Evolutionary conservation across 2,329 filamentous ascomycete genomes (phyloP).

Genomic region (Akanthomyces dipterigenus): DNA sequence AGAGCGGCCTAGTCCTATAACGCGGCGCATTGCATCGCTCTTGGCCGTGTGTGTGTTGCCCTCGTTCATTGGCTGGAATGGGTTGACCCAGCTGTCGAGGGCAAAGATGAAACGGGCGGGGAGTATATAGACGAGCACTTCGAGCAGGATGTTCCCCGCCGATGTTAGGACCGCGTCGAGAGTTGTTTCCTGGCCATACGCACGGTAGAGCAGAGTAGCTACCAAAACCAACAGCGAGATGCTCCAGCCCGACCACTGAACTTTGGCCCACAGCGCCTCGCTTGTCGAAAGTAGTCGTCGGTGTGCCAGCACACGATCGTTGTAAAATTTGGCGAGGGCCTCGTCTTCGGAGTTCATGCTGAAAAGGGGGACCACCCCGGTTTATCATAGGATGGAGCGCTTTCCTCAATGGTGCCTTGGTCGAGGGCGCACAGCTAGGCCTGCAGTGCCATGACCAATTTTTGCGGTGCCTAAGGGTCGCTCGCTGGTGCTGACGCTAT

Average conservation of each 20-base stretch:
- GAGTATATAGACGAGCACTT: slow-evolving; percentile 48
- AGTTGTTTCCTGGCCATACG: slow-evolving; percentile 27
- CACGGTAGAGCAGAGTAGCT: slow-evolving; percentile 27
- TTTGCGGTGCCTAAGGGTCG: background rate
- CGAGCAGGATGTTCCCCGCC: slow-evolving; percentile 48
- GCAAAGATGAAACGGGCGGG: slow-evolving; percentile 52
- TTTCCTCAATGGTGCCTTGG: background rate
- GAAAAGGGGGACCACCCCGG: slow-evolving; percentile 15
- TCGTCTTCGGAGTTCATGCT: slow-evolving; percentile 29
- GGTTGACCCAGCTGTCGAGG: slow-evolving; percentile 48
- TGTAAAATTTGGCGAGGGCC: slow-evolving; percentile 28
- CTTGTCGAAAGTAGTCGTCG: slow-evolving; percentile 23
- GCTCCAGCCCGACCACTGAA: slow-evolving; percentile 29
- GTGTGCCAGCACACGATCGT: slow-evolving; percentile 28
- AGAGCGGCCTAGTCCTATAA: slow-evolving; percentile 52
- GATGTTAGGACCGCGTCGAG: slow-evolving; percentile 22
- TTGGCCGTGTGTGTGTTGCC: slow-evolving; percentile 49
- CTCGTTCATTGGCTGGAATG: slow-evolving; percentile 32
- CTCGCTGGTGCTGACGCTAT: background rate
- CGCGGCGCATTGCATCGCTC: slow-evolving; percentile 55
- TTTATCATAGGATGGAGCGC: background rate
- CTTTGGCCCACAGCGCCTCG: slow-evolving; percentile 24
- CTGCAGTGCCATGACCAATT: slow-evolving; percentile 3
- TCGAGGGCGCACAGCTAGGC: background rate
- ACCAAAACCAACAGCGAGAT: slow-evolving; percentile 28